Evolutionary conservation across 164 flowering plant genomes (phyloP), one percentile per base, ranked within the genome.

Genomic region (Umbilicus rupestris): DNA sequence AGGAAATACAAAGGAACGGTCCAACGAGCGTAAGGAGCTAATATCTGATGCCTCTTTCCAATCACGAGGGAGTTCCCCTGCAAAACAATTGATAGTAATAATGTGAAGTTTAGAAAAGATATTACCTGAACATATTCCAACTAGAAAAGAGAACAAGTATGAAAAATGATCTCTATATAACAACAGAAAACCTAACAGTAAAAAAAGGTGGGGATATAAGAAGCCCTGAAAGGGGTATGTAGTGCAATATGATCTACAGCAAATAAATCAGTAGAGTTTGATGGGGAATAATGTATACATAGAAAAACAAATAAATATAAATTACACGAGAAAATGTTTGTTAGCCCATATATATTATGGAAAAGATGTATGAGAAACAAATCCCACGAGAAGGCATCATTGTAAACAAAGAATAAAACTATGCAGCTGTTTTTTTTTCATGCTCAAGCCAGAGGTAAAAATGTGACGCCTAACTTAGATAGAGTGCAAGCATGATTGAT

Each of bases 1-100:
- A 62, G 99, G 96, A 74, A 94, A 89, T 67, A 91, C 89, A 80
- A 94, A 94, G 65, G 82, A 79, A 57, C 99, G 95, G 65, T 94
- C 96, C 72, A 89, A 67, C 30, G 87, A 57, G 58, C 71, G 82
- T 65, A 94, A 81, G 26, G 90, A 81, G 55, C 66, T 72, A 62
- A 91, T 83, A 71, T 89, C 84, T 65, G 81, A 71, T 55, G 85
- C 86, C 74, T 80, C 84, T 65, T 66, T 70, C 99, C 96, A 91
- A 70, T 82, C 74, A 66, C 79, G 82, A 69, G 96, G 90, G 72
- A 94, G 85, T 69, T 82, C 80, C 79, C 81, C 97, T 94, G 78
- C 78, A 77, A 37, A 65, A 31, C 47, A 75, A 16, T 65, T 64
- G 49, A 52, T 58, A 65, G 16, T 65, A 69, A 37, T 70, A 47